Evolutionary conservation across 2,329 filamentous ascomycete species (phyloP).

Genomic region (Fusarium sororula): DNA sequence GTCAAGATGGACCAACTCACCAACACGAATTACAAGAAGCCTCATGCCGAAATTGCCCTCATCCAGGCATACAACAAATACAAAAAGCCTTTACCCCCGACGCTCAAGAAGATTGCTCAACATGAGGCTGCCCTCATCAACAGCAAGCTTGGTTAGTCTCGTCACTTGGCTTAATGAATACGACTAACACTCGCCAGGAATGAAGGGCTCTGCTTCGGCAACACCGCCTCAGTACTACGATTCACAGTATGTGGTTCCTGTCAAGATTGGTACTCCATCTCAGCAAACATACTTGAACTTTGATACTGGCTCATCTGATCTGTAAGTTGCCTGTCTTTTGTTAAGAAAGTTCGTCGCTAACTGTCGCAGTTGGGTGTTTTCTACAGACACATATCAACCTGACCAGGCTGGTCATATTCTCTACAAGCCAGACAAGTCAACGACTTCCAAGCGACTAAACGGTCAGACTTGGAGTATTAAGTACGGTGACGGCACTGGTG

Average conservation of each 20-base stretch:
- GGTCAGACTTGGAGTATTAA: slow-evolving; percentile 64
- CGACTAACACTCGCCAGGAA: not conserved
- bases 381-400: slow-evolving; percentile 60
- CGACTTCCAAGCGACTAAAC: slow-evolving; percentile 53
- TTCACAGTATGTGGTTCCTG: slow-evolving; percentile 67
- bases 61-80: slow-evolving; percentile 52
- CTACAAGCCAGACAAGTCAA: slow-evolving; percentile 62
- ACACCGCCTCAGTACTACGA: slow-evolving; percentile 54
- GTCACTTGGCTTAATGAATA: not conserved
- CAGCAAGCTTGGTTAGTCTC: slow-evolving; percentile 34
- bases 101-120: slow-evolving; percentile 38
- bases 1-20: slow-evolving; percentile 46
- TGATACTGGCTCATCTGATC: slow-evolving; percentile 69
- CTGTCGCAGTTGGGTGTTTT: slow-evolving; percentile 73
- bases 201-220: slow-evolving; percentile 39
- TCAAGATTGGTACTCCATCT: slow-evolving; percentile 66
- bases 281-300: slow-evolving; percentile 73
- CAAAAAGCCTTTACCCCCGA: slow-evolving; percentile 43
- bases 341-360: not conserved
- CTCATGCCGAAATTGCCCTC: slow-evolving; percentile 45
- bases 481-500: slow-evolving; percentile 73
- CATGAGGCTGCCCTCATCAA: slow-evolving; percentile 30
- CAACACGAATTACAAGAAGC: slow-evolving; percentile 48
- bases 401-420: slow-evolving; percentile 62
- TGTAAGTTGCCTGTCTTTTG: slow-evolving; percentile 41